These are phyloP conservation scores for Turritis glabra DNA, from an alignment of 345 rosid species.

Conservation along the genomic window DNA sequence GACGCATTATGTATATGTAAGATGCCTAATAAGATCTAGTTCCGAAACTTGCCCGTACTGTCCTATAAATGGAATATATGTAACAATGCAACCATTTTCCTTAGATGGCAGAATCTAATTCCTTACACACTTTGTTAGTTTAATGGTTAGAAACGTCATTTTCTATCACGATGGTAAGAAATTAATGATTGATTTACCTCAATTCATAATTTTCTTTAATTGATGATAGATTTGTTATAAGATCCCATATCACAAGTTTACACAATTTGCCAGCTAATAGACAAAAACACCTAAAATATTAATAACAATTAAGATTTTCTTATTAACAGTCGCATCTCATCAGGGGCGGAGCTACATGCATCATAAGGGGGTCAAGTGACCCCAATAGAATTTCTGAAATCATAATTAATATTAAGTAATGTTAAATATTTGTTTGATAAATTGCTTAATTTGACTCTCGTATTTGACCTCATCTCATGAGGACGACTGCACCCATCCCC, in stretches of 20 bases:
- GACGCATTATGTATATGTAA: constrained; percentile 16
- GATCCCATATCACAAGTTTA: neutral
- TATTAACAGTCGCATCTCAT: neutral
- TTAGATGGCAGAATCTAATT: constrained; percentile 21
- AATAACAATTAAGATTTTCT: too few relatives aligned
- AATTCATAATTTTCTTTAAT: neutral
- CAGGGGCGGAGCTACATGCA: too few relatives aligned
- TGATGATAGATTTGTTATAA: neutral
- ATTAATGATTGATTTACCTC: neutral
- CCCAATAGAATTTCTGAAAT: too few relatives aligned
- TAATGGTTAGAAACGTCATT: neutral
- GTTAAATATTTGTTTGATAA: too few relatives aligned
- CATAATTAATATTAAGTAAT: too few relatives aligned
- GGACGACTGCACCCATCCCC: too few relatives aligned
- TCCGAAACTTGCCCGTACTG: constrained; percentile 28
- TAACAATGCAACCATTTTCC: neutral
- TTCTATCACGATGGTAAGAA: neutral
- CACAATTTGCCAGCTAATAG: neutral
- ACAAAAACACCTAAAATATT: neutral
- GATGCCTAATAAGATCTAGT: constrained; percentile 13
- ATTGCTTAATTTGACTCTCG: too few relatives aligned
- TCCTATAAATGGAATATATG: constrained; percentile 30
- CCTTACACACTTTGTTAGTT: constrained; percentile 12
- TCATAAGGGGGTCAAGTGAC: too few relatives aligned
- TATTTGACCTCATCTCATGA: too few relatives aligned